phyloP scores from a whole-genome alignment of 192 early-diverging fungal genomes.

The Linderina pennispora region DNA sequence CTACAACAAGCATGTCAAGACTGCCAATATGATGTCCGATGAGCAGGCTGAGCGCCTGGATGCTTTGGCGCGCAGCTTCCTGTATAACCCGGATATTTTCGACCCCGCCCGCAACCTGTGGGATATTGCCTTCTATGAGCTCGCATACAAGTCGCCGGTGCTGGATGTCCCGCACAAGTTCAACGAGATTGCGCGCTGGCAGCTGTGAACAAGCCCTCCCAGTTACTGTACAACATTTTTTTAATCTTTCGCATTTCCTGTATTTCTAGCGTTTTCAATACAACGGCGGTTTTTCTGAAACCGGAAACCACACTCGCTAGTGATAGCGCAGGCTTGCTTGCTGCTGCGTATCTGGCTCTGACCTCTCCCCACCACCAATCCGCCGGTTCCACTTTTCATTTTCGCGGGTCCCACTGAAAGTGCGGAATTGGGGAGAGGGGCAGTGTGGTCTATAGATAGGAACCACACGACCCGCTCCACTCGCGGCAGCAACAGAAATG shows the following conservation, averaged over 20 bases:
- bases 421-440: no score
- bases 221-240: background rate
- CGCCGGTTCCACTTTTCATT: no score
- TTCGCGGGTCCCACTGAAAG: no score
- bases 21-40: conserved; percentile 9
- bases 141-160: conserved; percentile 22
- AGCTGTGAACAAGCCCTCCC: conserved; percentile 3
- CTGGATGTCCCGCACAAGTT: conserved; percentile 23
- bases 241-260: background rate
- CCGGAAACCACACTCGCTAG: no score
- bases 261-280: no score
- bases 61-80: conserved; percentile 12
- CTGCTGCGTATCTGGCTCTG: no score
- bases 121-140: conserved; percentile 43
- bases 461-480: no score
- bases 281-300: no score
- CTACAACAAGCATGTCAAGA: conserved; percentile 36
- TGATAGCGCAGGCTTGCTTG: no score
- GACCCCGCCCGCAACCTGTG: conserved; percentile 17
- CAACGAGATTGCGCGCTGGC: conserved; percentile 42
- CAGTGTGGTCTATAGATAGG: no score
- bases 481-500: no score
- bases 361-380: no score
- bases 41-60: conserved; percentile 9
- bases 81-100: conserved; percentile 2